These are phyloP conservation scores for Coniochaeta ligniaria DNA, from an alignment of 2,329 filamentous ascomycete genomes.

Conservation along the genomic window DNA sequence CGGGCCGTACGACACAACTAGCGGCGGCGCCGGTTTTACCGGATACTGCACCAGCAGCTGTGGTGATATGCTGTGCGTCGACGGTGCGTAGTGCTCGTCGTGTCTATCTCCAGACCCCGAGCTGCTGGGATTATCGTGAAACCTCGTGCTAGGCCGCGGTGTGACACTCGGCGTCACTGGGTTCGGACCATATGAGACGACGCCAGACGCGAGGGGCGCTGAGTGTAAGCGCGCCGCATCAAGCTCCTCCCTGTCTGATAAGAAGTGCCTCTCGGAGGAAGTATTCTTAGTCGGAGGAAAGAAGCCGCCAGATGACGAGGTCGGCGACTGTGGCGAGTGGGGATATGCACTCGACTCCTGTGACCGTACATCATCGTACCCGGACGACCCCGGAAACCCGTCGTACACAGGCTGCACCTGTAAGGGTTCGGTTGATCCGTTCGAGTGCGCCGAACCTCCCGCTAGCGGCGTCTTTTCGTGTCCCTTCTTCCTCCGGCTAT, in stretches of 20 bases:
- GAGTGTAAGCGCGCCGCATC: neutral
- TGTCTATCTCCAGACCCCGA: conserved; percentile 13
- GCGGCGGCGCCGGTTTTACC: neutral
- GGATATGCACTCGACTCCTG: conserved; percentile 12
- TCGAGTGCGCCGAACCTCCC: conserved; percentile 4
- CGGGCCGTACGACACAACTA: neutral
- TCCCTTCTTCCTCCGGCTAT: conserved; percentile 9
- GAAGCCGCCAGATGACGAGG: conserved; percentile 9
- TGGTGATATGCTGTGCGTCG: conserved; percentile 5
- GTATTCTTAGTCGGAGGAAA: neutral
- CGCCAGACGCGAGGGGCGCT: neutral
- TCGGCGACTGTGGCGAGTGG: conserved; percentile 11
- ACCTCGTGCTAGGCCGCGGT: conserved; percentile 3
- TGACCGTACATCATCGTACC: conserved; percentile 18
- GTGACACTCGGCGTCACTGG: conserved; percentile 13
- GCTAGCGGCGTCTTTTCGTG: conserved; percentile 8
- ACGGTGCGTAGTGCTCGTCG: conserved; percentile 5
- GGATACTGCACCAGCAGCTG: neutral
- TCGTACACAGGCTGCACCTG: conserved; percentile 16
- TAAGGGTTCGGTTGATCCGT: neutral
- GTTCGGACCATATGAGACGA: conserved; percentile 20
- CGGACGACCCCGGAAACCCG: conserved; percentile 18
- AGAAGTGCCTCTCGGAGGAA: neutral
- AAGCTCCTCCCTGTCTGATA: neutral
- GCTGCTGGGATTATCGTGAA: conserved; percentile 7